Percentiles rank a stretch among this genome's conserved stretches.
Evolutionary conservation across 1,284 basidiomycete genomes (phyloP).

Genomic region (Schizopora paradoxa): DNA sequence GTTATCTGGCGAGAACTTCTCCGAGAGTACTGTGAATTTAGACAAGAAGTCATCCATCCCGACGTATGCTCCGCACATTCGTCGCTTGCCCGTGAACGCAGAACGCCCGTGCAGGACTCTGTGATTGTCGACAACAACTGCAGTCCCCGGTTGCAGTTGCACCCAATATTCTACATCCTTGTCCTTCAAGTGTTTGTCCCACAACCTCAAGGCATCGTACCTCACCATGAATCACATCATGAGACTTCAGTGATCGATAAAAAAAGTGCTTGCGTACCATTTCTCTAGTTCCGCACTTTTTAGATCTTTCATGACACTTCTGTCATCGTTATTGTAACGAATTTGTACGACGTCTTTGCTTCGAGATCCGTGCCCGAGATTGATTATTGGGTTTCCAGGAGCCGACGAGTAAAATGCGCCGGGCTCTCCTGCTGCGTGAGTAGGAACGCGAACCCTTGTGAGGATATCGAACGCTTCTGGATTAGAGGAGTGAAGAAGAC

Average conservation of each 20-base stretch:
- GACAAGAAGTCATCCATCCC: conserved; percentile 88
- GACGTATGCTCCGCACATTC: conserved; percentile 95
- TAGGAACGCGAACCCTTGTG: conserved; percentile 64
- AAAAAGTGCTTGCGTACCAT: conserved; percentile 52
- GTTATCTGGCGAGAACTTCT: conserved; percentile 41
- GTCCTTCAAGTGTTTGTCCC: conserved; percentile 74
- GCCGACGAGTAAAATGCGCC: conserved; percentile 60
- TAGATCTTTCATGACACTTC: conserved; percentile 70
- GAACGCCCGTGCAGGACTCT: conserved; percentile 92
- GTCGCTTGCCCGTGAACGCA: conserved; percentile 79
- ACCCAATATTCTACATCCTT: conserved; percentile 89
- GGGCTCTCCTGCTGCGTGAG: conserved; percentile 85
- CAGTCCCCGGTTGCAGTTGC: conserved; percentile 80
- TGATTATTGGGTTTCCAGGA: conserved; percentile 65
- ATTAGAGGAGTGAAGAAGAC: conserved; percentile 67
- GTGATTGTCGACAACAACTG: conserved; percentile 89
- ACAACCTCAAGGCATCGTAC: conserved; percentile 79
- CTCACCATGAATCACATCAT: conserved; percentile 31
- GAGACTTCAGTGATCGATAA: conserved; percentile 1
- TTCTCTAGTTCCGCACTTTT: conserved; percentile 55
- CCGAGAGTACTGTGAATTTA: conserved; percentile 62
- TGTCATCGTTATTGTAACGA: conserved; percentile 94
- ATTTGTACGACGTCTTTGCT: conserved; percentile 71
- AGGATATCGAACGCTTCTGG: conserved; percentile 73
- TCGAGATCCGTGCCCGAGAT: conserved; percentile 57